Evolutionary conservation across 208 protist genomes (phyloP).

Genomic region (Trypanosoma platydactyli): DNA sequence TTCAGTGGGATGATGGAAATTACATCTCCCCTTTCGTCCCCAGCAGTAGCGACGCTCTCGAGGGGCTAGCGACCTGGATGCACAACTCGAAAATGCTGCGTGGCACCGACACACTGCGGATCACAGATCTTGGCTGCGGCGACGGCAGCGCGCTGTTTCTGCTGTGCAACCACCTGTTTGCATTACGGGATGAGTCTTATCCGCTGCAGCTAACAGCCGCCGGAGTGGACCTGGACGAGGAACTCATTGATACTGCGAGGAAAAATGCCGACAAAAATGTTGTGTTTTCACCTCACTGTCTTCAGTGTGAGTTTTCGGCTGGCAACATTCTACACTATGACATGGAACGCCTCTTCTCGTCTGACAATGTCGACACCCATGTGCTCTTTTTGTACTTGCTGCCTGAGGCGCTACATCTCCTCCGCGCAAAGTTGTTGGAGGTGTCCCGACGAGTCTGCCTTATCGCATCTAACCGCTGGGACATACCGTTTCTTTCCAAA

Average conservation of each 20-base stretch:
- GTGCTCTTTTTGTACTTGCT: slow-evolving; percentile 74
- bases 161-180: slow-evolving; percentile 27
- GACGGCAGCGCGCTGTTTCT: slow-evolving; percentile 51
- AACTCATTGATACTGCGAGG: slow-evolving; percentile 38
- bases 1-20: slow-evolving; percentile 79
- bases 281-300: slow-evolving; percentile 19
- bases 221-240: slow-evolving; percentile 71
- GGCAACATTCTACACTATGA: slow-evolving; percentile 39
- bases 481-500: slow-evolving; percentile 42
- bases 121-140: slow-evolving; percentile 75
- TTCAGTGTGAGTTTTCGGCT: slow-evolving; percentile 29
- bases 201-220: slow-evolving; percentile 24
- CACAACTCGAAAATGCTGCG: slow-evolving; percentile 17
- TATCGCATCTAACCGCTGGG: slow-evolving; percentile 71
- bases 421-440: slow-evolving; percentile 41
- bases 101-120: slow-evolving; percentile 35
- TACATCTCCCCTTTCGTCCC: slow-evolving; percentile 77
- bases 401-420: slow-evolving; percentile 54
- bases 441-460: slow-evolving; percentile 37
- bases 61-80: slow-evolving; percentile 41
- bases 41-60: slow-evolving; percentile 35
- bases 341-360: slow-evolving; percentile 36
- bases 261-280: slow-evolving; percentile 7
- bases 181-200: slow-evolving; percentile 22
- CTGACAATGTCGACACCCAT: background rate